Conservation (phyloP, 805 yeast species). For the Suhomyces faveliae region DNA sequence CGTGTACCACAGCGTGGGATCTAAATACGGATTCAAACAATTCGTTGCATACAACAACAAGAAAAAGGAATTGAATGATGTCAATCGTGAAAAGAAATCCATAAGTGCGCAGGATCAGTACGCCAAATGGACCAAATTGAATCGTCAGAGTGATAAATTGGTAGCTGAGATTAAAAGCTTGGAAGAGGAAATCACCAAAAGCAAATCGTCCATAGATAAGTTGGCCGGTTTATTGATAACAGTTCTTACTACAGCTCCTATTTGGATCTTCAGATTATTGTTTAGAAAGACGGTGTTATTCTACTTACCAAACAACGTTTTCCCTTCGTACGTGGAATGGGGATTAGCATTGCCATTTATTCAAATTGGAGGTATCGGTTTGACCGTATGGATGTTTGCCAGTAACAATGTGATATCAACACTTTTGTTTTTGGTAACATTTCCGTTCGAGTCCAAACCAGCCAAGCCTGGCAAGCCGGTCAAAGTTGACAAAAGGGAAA, state of each 20-base stretch:
- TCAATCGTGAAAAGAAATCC: constrained; percentile 52
- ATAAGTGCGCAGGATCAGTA: constrained; percentile 91
- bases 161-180: constrained; percentile 48
- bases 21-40: constrained; percentile 31
- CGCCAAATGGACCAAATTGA: constrained; percentile 93
- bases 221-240: constrained; percentile 34
- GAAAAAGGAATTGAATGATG: constrained; percentile 44
- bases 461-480: constrained; percentile 5
- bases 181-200: constrained; percentile 36
- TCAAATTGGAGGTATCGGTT: constrained; percentile 60
- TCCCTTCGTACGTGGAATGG: constrained; percentile 59
- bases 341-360: constrained; percentile 62
- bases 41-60: constrained; percentile 23
- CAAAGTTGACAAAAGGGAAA: background rate
- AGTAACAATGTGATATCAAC: constrained; percentile 29
- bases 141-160: constrained; percentile 64
- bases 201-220: constrained; percentile 34
- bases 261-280: constrained; percentile 49
- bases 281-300: constrained; percentile 55
- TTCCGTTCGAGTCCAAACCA: constrained; percentile 13
- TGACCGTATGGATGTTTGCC: constrained; percentile 54
- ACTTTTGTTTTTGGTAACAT: constrained; percentile 13
- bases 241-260: constrained; percentile 44
- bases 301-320: constrained; percentile 54
- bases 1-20: constrained; percentile 30